These are phyloP conservation scores for Typha latifolia DNA, from an alignment of 176 grass and related monocot genomes.

Conservation along the genomic window DNA sequence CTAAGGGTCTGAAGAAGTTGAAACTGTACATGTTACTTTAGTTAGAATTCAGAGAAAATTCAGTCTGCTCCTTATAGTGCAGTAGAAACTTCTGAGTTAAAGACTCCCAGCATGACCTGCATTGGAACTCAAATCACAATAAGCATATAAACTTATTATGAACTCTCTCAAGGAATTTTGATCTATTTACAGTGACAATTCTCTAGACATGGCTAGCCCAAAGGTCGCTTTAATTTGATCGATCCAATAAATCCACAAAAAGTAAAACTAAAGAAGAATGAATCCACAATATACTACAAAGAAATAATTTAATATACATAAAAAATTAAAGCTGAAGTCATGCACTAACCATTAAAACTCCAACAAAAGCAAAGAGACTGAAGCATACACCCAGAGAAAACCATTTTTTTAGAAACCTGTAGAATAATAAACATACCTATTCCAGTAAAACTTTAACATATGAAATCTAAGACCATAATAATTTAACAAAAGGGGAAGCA, in stretches of 20 bases:
- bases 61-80: not conserved
- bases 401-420: constrained; percentile 59
- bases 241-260: not conserved
- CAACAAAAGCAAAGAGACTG: constrained; percentile 43
- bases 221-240: no score
- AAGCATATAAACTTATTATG: not conserved
- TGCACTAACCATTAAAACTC: constrained; percentile 60
- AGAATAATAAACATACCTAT: constrained; percentile 10
- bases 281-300: not conserved
- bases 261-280: not conserved
- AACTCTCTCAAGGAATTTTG: not conserved
- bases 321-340: not conserved
- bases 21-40: no score
- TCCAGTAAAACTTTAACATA: constrained; percentile 7
- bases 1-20: no score
- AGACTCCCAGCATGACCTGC: not conserved
- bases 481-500: not conserved
- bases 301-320: not conserved
- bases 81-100: no score
- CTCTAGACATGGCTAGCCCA: no score
- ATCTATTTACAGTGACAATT: not conserved
- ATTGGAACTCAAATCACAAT: not conserved
- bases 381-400: constrained; percentile 67
- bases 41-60: not conserved
- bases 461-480: not conserved